Conservation (phyloP, 1,284 basidiomycete genomes). For the Athelia sp. region DNA sequence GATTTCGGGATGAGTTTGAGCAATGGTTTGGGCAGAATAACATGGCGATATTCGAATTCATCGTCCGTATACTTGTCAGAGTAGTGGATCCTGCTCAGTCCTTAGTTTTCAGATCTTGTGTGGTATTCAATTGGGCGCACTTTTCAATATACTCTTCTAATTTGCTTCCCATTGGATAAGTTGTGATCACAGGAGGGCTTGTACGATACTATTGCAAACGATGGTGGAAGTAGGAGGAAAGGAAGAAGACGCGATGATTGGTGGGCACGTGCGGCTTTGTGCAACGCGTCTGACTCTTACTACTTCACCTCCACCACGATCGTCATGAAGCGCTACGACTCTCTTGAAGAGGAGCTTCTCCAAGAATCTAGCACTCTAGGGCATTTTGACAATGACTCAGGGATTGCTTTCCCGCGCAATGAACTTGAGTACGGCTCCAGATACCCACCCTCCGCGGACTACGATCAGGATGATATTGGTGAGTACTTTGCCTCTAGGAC, state of each 20-base stretch:
- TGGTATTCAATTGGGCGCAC: slow-evolving; percentile 27
- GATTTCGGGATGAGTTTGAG: slow-evolving; percentile 84
- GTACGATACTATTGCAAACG: background rate
- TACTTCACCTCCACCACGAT: slow-evolving; percentile 7
- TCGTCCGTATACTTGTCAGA: slow-evolving; percentile 83
- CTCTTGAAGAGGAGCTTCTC: no score
- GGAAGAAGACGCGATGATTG: background rate
- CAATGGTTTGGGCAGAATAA: slow-evolving; percentile 86
- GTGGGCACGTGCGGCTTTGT: background rate
- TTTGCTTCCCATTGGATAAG: slow-evolving; percentile 32
- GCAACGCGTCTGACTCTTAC: background rate
- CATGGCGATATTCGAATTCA: slow-evolving; percentile 85
- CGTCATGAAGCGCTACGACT: background rate
- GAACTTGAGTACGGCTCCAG: background rate
- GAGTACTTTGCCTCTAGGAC: slow-evolving; percentile 43
- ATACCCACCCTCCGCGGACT: background rate
- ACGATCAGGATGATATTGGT: slow-evolving; percentile 33
- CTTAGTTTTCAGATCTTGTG: no score
- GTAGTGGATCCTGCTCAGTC: slow-evolving; percentile 63
- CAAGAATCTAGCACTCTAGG: no score
- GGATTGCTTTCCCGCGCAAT: background rate
- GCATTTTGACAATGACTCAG: background rate
- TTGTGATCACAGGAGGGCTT: background rate
- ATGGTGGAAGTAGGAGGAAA: background rate
- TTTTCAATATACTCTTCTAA: slow-evolving; percentile 68